A percentile compares a stretch with the other conserved stretches of the same genome.
Conservation (phyloP, 768 basidiomycete genomes). For the Dentipellis fragilis region DNA sequence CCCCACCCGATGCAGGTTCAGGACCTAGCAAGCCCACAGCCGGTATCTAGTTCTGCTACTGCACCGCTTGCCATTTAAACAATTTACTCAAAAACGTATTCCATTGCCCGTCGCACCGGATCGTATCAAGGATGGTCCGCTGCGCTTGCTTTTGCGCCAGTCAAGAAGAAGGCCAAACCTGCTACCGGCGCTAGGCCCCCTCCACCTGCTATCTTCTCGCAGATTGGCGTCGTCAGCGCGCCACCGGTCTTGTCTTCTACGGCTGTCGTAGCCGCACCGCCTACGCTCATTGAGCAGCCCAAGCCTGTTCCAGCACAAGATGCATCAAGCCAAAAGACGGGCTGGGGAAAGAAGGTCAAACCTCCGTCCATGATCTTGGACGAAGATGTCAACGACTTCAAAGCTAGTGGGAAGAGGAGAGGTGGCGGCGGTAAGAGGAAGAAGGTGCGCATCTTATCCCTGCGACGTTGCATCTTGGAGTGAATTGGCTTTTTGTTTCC, state of each 20-base stretch:
- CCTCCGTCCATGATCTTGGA: conserved; percentile 87
- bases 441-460: conserved; percentile 37
- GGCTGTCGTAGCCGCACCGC: conserved; percentile 65
- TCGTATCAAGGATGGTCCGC: conserved; percentile 74
- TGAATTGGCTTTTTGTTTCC: conserved; percentile 2
- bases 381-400: conserved; percentile 83
- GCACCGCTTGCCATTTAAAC: conserved; percentile 19
- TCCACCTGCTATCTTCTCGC: conserved; percentile 25
- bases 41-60: conserved; percentile 41
- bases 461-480: conserved; percentile 1
- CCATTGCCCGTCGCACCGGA: conserved; percentile 1
- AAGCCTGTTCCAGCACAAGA: conserved; percentile 22
- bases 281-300: conserved; percentile 36
- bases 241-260: conserved; percentile 34
- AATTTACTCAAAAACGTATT: conserved; percentile 10
- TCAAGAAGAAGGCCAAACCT: conserved; percentile 51
- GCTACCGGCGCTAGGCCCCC: neutral
- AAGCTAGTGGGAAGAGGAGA: conserved; percentile 43
- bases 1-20: conserved; percentile 20
- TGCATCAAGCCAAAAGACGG: conserved; percentile 31
- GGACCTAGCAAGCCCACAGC: conserved; percentile 40
- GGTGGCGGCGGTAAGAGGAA: conserved; percentile 39
- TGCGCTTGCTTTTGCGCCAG: conserved; percentile 80
- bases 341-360: conserved; percentile 85
- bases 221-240: conserved; percentile 9